Evolutionary conservation across 257 asterid species (phyloP).

Genomic region (Jaltomata sinuosa): DNA sequence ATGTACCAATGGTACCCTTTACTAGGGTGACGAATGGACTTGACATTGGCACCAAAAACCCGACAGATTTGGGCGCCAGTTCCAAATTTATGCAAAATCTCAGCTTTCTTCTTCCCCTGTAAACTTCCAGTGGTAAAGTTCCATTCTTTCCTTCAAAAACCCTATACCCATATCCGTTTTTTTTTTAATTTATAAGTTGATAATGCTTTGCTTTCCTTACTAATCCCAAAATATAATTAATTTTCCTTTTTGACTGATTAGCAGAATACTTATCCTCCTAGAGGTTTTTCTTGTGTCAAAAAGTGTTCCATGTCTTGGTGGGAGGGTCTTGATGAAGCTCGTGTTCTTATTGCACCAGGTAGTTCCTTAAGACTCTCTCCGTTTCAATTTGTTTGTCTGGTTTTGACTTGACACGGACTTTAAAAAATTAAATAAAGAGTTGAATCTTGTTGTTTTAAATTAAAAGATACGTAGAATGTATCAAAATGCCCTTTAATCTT

Average conservation of each 20-base stretch:
- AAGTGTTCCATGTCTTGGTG: conserved; percentile 59
- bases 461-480: too few species aligned
- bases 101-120: not conserved
- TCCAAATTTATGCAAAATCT: not conserved
- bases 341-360: conserved; percentile 77
- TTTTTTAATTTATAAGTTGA: too few species aligned
- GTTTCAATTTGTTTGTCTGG: too few species aligned
- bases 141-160: not conserved
- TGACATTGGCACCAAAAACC: not conserved
- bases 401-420: too few species aligned
- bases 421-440: too few species aligned
- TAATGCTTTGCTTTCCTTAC: not conserved
- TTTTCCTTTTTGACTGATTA: not conserved
- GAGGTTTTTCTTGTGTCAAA: not conserved
- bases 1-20: not conserved
- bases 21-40: not conserved
- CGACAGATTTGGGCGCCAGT: not conserved
- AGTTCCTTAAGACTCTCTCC: not conserved
- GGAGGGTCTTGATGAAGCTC: conserved; percentile 59
- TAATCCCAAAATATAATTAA: not conserved
- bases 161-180: not conserved
- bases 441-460: too few species aligned
- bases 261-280: not conserved
- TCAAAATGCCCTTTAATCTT: too few species aligned
- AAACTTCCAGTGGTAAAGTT: not conserved